Percentiles rank a stretch among this genome's conserved stretches.
Conservation (phyloP, 495 filamentous ascomycete genomes). For the Hypoxylon fuscum region DNA sequence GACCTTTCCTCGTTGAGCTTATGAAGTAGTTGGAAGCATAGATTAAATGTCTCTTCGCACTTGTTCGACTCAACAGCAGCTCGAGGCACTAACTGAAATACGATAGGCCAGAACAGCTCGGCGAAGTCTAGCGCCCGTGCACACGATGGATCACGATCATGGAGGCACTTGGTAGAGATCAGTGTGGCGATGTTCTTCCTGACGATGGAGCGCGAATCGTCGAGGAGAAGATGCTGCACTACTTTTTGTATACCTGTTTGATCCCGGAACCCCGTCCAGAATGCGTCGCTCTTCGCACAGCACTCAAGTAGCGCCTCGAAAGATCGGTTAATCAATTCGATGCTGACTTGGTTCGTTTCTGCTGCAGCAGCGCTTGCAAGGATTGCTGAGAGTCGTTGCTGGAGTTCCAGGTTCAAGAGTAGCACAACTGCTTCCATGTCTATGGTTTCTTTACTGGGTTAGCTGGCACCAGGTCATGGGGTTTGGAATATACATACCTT, state of each 20-base stretch:
- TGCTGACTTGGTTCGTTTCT: constrained; percentile 41
- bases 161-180: constrained; percentile 44
- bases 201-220: constrained; percentile 50
- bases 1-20: constrained; percentile 63
- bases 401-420: constrained; percentile 43
- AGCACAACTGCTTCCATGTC: constrained; percentile 27
- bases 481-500: constrained; percentile 43
- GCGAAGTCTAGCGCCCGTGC: constrained; percentile 48
- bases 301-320: constrained; percentile 73
- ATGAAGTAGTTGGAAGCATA: constrained; percentile 61
- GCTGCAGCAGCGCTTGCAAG: constrained; percentile 38
- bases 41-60: constrained; percentile 55
- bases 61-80: constrained; percentile 47
- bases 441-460: constrained; percentile 30
- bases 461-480: neutral
- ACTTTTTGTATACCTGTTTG: constrained; percentile 45
- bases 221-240: constrained; percentile 52
- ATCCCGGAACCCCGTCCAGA: constrained; percentile 67
- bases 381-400: constrained; percentile 51
- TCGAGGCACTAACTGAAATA: constrained; percentile 52
- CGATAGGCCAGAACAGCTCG: constrained; percentile 58
- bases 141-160: constrained; percentile 12
- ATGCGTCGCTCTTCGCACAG: constrained; percentile 63
- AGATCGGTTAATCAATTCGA: constrained; percentile 58
- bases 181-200: constrained; percentile 52